A percentile compares a stretch with the other conserved stretches of the same genome.
Evolutionary conservation across 2,329 filamentous ascomycete species (phyloP).

Genomic region (Microcera coccophila): DNA sequence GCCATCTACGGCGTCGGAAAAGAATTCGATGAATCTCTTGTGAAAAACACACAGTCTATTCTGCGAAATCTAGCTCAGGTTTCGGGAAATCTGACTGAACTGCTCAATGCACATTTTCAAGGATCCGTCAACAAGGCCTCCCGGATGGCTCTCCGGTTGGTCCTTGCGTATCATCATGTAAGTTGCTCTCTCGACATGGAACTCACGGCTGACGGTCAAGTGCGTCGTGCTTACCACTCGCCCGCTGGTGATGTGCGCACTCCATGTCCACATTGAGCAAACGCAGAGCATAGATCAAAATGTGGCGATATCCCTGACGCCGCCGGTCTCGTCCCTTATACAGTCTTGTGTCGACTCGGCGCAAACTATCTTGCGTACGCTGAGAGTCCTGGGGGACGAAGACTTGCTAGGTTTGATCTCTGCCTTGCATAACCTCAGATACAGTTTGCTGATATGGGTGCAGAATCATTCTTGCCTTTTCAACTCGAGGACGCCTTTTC

Average conservation of each 20-base stretch:
- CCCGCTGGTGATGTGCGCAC: slow-evolving; percentile 31
- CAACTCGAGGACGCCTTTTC: slow-evolving; percentile 41
- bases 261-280: slow-evolving; percentile 31
- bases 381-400: slow-evolving; percentile 26
- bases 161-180: slow-evolving; percentile 27
- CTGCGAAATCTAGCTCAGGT: slow-evolving; percentile 24
- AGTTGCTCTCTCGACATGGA: neutral
- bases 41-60: slow-evolving; percentile 28
- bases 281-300: slow-evolving; percentile 17
- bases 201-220: slow-evolving; percentile 8
- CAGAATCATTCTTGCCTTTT: slow-evolving; percentile 37
- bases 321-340: slow-evolving; percentile 26
- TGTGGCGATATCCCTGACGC: slow-evolving; percentile 17
- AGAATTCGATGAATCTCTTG: slow-evolving; percentile 26
- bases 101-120: slow-evolving; percentile 27
- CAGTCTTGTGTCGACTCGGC: slow-evolving; percentile 29
- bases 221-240: slow-evolving; percentile 29
- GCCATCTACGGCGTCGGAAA: slow-evolving; percentile 27
- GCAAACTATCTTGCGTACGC: slow-evolving; percentile 24
- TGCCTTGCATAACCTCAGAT: rapidly evolving
- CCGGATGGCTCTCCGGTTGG: slow-evolving; percentile 21
- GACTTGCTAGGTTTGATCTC: slow-evolving; percentile 24
- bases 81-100: slow-evolving; percentile 23
- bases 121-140: slow-evolving; percentile 30
- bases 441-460: neutral